Evolutionary conservation across 164 flowering plant genomes (phyloP).

Genomic region (Taxillus chinensis): DNA sequence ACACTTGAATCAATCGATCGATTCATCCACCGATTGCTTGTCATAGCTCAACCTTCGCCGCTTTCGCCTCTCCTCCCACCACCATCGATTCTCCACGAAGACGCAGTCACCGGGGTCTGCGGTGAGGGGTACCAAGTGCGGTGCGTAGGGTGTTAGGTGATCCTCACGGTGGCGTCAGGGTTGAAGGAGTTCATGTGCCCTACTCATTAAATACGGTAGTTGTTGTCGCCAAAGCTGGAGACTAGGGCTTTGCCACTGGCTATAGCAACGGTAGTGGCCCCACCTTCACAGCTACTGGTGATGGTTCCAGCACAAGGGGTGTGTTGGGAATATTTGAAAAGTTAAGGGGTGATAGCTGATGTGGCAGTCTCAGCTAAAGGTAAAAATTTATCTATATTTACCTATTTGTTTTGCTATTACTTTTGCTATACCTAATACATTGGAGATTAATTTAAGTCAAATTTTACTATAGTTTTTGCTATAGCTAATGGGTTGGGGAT

Average conservation of each 20-base stretch:
- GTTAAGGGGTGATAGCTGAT: no score
- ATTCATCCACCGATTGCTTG: neutral
- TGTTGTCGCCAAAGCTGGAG: constrained; percentile 82
- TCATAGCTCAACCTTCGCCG: constrained; percentile 21
- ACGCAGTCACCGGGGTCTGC: constrained; percentile 3
- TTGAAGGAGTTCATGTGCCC: constrained; percentile 69
- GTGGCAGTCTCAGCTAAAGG: no score
- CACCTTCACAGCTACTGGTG: constrained; percentile 7
- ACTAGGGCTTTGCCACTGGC: constrained; percentile 10
- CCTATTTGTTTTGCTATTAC: no score
- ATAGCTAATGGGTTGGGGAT: no score
- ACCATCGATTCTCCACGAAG: constrained; percentile 14
- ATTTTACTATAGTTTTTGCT: no score
- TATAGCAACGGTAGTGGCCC: constrained; percentile 6
- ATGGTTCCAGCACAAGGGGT: constrained; percentile 71
- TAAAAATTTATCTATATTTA: no score
- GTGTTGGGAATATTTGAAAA: no score
- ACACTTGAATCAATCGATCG: neutral
- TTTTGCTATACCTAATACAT: no score
- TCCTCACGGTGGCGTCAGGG: constrained; percentile 56
- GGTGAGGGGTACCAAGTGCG: constrained; percentile 49
- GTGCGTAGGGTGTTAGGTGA: constrained; percentile 80
- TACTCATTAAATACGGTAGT: constrained; percentile 62
- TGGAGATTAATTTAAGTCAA: no score
- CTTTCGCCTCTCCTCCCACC: constrained; percentile 12